Base-by-base conservation (phyloP, 2,329 filamentous ascomycete species). In the Hypoxylon sp. region DNA sequence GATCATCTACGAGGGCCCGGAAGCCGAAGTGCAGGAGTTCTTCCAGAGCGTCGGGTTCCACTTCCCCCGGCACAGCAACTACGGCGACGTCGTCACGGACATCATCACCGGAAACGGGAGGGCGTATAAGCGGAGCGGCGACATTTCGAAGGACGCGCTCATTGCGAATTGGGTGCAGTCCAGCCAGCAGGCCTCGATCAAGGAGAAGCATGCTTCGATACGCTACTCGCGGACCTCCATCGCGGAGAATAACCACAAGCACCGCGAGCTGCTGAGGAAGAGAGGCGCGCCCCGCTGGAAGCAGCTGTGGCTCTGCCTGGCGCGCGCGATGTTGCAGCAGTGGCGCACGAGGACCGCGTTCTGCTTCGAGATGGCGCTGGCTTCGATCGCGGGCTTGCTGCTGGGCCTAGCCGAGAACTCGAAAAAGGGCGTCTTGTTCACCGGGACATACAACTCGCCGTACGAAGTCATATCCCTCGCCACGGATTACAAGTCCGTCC, bases 21-120 rank as follows among this genome's bases (percentile, higher is more conserved):
- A 84, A 38, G 68, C 64, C 9, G 78, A 80, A 1, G 82, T 83
- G 0, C 80, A 81, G 55, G 62, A 71, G 2, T 88, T 86, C 73
- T 88, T 89, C 62, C 81, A 86, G 70, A 72, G 78, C 34, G 75
- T 85, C 11, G 87, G 87, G 2, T 89, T 85, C 74, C 71, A 75
- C 0, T 87, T 89, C 63, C 83, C 83, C 0, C 65, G 75, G 14
- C 79, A 84, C 62, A 80, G 80, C 48, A 90, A 90, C 68, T 82
- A 82, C 5, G 87, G 85, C 7, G 88, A 90, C 67, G 80, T 86
- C 0, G 81, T 89, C 23, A 87, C 87, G n/a, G 87, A 90, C 58
- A 89, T 89, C 68, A 85, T 89, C 71, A 86, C 86, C 0, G 87
- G 87, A 2, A 85, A 88, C 67, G 86, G 86, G 0, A 78, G 81